These are phyloP conservation scores for Pseudocercospora pini-densiflorae DNA, from an alignment of 2,329 filamentous ascomycete species.

Conservation along the genomic window DNA sequence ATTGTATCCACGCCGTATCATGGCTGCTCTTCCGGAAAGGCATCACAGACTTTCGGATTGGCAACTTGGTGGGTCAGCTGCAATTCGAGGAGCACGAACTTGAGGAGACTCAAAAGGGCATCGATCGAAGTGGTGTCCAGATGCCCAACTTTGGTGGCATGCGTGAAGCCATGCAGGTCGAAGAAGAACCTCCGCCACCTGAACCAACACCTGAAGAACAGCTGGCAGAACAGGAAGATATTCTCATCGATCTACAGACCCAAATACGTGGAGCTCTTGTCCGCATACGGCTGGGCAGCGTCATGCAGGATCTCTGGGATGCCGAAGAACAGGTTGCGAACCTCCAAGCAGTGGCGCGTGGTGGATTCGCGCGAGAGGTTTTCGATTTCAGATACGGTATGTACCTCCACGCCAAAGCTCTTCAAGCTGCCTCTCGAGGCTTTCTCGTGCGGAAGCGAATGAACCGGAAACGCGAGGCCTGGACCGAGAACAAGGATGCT, in stretches of 20 bases:
- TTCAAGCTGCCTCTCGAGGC: constrained; percentile 81
- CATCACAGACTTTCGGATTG: constrained; percentile 93
- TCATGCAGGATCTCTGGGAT: constrained; percentile 92
- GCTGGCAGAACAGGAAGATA: constrained; percentile 72
- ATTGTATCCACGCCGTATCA: constrained; percentile 95
- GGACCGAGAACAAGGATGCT: constrained; percentile 69
- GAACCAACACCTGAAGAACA: constrained; percentile 89
- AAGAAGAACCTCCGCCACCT: constrained; percentile 74
- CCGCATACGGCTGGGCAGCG: constrained; percentile 74
- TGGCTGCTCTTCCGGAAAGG: constrained; percentile 97
- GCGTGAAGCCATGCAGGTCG: constrained; percentile 91
- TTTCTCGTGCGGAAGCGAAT: constrained; percentile 71
- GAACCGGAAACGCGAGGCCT: constrained; percentile 66
- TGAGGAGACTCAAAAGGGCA: constrained; percentile 93
- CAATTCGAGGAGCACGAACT: constrained; percentile 98
- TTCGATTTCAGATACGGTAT: constrained; percentile 81
- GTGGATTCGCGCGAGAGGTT: constrained; percentile 84
- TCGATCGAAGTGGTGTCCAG: constrained; percentile 90
- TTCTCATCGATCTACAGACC: constrained; percentile 80
- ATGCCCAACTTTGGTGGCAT: constrained; percentile 99
- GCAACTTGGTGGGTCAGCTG: constrained; percentile 92
- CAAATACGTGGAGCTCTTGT: constrained; percentile 82
- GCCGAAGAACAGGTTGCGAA: constrained; percentile 77
- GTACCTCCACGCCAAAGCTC: constrained; percentile 75
- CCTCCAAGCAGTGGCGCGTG: constrained; percentile 84